Conservation (phyloP, 495 filamentous ascomycete species). For the Podospora tetraspora region DNA sequence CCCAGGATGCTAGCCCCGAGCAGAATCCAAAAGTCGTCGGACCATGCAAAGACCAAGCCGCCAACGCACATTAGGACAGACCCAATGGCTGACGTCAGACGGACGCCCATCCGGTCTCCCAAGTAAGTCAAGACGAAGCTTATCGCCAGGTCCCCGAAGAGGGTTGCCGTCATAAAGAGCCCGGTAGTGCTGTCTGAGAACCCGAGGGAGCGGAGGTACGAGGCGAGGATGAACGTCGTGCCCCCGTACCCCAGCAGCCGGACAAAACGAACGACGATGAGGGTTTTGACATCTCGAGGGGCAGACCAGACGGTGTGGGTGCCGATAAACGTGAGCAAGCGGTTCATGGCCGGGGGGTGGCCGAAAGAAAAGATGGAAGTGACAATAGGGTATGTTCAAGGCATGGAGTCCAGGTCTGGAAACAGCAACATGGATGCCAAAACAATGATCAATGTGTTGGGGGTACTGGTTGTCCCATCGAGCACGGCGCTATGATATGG, state of each 20-base stretch:
- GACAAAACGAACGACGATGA: background rate
- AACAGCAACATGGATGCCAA: background rate
- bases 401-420: background rate
- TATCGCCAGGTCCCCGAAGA: constrained; percentile 2
- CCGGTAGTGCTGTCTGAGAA: background rate
- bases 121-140: constrained; percentile 3
- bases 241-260: background rate
- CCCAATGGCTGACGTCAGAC: constrained; percentile 3
- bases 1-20: background rate
- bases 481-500: background rate
- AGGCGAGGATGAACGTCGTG: background rate
- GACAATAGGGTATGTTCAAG: background rate
- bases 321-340: constrained; percentile 4
- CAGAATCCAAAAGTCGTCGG: constrained; percentile 8
- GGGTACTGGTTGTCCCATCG: no score
- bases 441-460: background rate
- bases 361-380: background rate
- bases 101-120: constrained; percentile 5
- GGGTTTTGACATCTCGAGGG: constrained; percentile 1
- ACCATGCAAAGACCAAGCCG: constrained; percentile 2
- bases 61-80: constrained; percentile 1
- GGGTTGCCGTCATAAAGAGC: constrained; percentile 3
- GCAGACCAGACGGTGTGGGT: background rate
- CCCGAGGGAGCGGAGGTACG: background rate
- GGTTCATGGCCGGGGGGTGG: background rate